Evolutionary conservation across 2,329 filamentous ascomycete genomes (phyloP).

Genomic region (Colletotrichum spinosum): DNA sequence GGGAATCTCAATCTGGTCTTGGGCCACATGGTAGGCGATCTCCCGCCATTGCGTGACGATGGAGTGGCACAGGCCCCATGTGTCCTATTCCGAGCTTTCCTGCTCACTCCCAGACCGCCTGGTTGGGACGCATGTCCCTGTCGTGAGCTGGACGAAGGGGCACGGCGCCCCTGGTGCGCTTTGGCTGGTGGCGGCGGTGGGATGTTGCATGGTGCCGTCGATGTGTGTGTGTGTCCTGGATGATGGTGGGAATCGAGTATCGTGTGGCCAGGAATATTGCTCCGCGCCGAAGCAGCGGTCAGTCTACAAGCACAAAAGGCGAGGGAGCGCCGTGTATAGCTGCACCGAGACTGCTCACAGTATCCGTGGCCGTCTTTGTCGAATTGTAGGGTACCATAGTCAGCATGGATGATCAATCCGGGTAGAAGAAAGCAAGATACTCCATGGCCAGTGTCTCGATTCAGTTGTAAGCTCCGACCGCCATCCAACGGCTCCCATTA

Average conservation of each 20-base stretch:
- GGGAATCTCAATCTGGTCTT: slow-evolving; percentile 8
- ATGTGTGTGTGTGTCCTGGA: neutral
- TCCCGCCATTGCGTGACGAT: slow-evolving; percentile 34
- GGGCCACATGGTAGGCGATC: slow-evolving; percentile 32
- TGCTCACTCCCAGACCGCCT: slow-evolving; percentile 30
- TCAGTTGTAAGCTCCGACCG: no score
- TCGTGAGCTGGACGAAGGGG: slow-evolving; percentile 27
- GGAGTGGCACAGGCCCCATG: slow-evolving; percentile 7
- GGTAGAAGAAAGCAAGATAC: no score
- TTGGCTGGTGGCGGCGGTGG: slow-evolving; percentile 28
- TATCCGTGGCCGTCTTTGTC: no score
- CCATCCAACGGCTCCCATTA: no score
- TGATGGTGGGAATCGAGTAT: neutral
- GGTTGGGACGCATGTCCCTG: slow-evolving; percentile 33
- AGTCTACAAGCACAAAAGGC: neutral
- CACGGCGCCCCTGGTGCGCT: slow-evolving; percentile 29
- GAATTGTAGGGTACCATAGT: no score
- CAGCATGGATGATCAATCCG: no score
- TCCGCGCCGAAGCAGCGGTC: slow-evolving; percentile 15
- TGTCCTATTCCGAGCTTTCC: slow-evolving; percentile 14
- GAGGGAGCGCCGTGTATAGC: no score
- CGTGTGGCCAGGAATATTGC: no score
- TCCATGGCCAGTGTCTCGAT: no score
- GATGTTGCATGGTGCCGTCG: slow-evolving; percentile 23
- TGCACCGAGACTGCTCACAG: no score